A percentile compares a stretch with the other conserved stretches of the same genome.
phyloP scores from a whole-genome alignment of 306 rosid genomes.

The Cyclanthera cordifolia region DNA sequence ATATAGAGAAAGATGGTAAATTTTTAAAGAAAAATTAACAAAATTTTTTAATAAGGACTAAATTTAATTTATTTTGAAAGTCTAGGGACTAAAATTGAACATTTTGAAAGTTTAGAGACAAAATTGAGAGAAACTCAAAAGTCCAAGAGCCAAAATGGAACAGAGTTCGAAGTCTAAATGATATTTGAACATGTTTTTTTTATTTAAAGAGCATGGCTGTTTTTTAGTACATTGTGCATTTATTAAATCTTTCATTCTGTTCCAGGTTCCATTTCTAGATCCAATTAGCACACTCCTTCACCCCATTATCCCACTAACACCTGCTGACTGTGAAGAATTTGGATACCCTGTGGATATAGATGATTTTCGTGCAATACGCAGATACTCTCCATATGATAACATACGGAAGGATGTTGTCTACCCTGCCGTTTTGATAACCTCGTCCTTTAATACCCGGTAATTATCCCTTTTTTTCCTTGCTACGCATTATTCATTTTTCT shows the following conservation, averaged over 20 bases:
- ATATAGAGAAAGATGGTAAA: too few species aligned
- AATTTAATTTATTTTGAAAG: too few species aligned
- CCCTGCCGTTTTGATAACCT: constrained; percentile 60
- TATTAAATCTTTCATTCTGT: constrained; percentile 21
- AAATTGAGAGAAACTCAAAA: too few species aligned
- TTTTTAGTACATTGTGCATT: not conserved
- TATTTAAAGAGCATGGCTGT: not conserved
- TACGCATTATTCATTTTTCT: not conserved
- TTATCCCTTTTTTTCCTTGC: not conserved
- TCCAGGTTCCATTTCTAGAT: constrained; percentile 86
- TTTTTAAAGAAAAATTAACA: too few species aligned
- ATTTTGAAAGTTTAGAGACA: too few species aligned
- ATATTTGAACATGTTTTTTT: too few species aligned
- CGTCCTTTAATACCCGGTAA: constrained; percentile 83
- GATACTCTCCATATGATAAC: constrained; percentile 83
- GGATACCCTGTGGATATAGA: constrained; percentile 69
- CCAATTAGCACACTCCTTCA: constrained; percentile 64
- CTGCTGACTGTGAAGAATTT: constrained; percentile 76
- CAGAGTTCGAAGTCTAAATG: too few species aligned
- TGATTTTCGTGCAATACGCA: constrained; percentile 72
- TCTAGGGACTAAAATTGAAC: too few species aligned
- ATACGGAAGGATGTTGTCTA: constrained; percentile 60
- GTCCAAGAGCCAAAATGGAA: too few species aligned
- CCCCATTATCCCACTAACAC: constrained; percentile 70
- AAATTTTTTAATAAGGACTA: too few species aligned